Percentiles rank a stretch among this genome's conserved stretches.
Evolutionary conservation across 306 rosid species (phyloP).

Genomic region (Elaeagnus macrophylla): DNA sequence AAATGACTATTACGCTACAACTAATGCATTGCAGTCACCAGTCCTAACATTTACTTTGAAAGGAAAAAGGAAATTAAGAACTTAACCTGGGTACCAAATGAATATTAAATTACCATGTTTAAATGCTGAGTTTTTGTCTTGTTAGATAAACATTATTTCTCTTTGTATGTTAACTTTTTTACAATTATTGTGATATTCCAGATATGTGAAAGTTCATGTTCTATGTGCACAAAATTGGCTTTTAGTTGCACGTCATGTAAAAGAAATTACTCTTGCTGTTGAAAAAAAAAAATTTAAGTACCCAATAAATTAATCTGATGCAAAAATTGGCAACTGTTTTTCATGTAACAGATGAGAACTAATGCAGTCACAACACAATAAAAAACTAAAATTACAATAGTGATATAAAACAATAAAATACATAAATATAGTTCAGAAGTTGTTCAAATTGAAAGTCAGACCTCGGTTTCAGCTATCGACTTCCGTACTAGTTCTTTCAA

Average conservation of each 20-base stretch:
- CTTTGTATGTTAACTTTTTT: not conserved
- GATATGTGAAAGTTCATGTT: too few relatives aligned
- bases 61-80: not conserved
- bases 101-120: not conserved
- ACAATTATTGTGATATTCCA: too few relatives aligned
- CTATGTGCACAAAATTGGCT: too few relatives aligned
- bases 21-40: not conserved
- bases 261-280: not conserved
- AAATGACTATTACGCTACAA: not conserved
- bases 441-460: conserved; percentile 17
- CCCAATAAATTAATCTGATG: not conserved
- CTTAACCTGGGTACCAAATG: not conserved
- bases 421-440: not conserved
- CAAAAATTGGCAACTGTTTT: not conserved
- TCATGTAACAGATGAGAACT: not conserved
- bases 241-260: too few relatives aligned
- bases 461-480: conserved; percentile 91
- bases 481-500: conserved; percentile 95
- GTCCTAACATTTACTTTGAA: not conserved
- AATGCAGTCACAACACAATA: too few relatives aligned
- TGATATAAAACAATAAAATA: too few relatives aligned
- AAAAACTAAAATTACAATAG: too few relatives aligned
- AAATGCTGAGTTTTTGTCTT: not conserved
- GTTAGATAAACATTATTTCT: not conserved
- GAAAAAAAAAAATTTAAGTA: too few relatives aligned